Percentiles rank a stretch among this genome's conserved stretches.
Conservation (phyloP, 1,284 basidiomycete species). For the Heliocybe sulcata region DNA sequence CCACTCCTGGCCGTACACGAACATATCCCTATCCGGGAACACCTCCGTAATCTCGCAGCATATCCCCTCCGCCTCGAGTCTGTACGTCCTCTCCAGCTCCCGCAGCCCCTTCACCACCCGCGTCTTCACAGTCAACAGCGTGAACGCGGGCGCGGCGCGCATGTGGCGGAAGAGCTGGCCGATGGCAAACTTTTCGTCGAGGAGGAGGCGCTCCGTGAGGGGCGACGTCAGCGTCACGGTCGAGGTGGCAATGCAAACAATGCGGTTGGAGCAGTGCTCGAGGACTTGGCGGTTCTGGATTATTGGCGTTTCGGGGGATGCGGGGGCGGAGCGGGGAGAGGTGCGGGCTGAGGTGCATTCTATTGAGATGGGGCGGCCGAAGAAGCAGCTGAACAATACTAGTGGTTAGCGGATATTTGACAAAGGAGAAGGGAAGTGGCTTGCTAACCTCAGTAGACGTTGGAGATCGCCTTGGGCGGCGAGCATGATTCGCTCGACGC, state of each 20-base stretch:
- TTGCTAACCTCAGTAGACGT: constrained; percentile 47
- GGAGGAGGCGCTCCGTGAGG: constrained; percentile 46
- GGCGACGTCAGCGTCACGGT: constrained; percentile 50
- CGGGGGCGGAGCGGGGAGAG: constrained; percentile 27
- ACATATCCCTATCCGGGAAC: constrained; percentile 62
- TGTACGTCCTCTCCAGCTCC: constrained; percentile 49
- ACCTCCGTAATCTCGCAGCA: constrained; percentile 60
- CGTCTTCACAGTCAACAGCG: constrained; percentile 37
- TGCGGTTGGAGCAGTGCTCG: constrained; percentile 45
- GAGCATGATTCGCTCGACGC: constrained; percentile 57
- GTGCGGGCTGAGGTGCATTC: constrained; percentile 47
- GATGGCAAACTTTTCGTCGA: constrained; percentile 65
- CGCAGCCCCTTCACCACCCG: constrained; percentile 21
- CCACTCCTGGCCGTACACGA: constrained; percentile 44
- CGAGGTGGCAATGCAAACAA: constrained; percentile 56
- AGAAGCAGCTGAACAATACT: constrained; percentile 42
- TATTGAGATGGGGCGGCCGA: constrained; percentile 50
- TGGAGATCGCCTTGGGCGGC: constrained; percentile 62
- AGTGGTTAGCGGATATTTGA: no score
- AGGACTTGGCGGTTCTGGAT: constrained; percentile 58
- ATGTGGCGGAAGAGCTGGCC: constrained; percentile 61
- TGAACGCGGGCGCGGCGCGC: constrained; percentile 44
- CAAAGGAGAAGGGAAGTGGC: background rate
- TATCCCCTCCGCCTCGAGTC: constrained; percentile 45
- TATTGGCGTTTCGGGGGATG: constrained; percentile 40